phyloP scores from a whole-genome alignment of 441 rosid species.

The Croton laevigatus region DNA sequence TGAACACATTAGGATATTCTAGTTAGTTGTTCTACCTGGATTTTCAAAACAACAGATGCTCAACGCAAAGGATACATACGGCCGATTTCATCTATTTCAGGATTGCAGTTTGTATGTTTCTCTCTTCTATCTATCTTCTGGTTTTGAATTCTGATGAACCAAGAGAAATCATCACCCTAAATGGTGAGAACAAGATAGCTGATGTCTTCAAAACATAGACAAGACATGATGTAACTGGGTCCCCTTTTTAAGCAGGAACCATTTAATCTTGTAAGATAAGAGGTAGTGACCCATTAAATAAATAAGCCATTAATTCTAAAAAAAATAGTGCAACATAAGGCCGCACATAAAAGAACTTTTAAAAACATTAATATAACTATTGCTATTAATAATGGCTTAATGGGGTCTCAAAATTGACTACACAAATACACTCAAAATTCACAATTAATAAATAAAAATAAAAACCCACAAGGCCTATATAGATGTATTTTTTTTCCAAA shows the following conservation, averaged over 20 bases:
- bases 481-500: background rate
- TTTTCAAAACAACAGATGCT: too few relatives aligned
- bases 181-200: too few relatives aligned
- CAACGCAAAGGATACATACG: too few relatives aligned
- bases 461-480: constrained; percentile 8
- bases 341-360: background rate
- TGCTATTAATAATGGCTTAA: background rate
- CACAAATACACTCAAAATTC: background rate
- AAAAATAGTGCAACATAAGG: background rate
- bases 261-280: background rate
- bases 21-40: too few relatives aligned
- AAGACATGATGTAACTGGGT: background rate
- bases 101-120: too few relatives aligned
- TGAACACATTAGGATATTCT: too few relatives aligned
- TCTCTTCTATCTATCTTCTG: too few relatives aligned
- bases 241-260: background rate
- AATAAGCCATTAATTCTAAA: background rate
- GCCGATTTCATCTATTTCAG: too few relatives aligned
- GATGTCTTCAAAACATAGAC: background rate
- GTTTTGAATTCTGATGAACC: too few relatives aligned
- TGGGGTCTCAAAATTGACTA: constrained; percentile 11
- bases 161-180: too few relatives aligned
- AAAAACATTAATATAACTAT: background rate
- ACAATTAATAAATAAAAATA: background rate
- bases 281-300: background rate